Evolutionary conservation across 2,329 filamentous ascomycete genomes (phyloP).

Genomic region (Coccinonectria pachysandricola): DNA sequence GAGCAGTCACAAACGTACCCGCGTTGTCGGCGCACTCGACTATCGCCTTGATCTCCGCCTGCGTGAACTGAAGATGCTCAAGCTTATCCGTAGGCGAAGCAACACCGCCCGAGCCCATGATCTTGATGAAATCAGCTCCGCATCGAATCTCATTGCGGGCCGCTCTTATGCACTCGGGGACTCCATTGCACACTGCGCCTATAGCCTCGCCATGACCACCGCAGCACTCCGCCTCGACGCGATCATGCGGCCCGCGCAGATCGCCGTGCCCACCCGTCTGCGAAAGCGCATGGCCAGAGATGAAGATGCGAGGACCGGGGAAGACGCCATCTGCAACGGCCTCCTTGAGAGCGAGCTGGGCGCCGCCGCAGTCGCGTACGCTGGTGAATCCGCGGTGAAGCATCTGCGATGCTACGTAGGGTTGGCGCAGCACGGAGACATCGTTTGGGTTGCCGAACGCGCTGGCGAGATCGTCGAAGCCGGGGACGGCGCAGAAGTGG

Average conservation of each 20-base stretch:
- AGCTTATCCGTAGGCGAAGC: conserved; percentile 42
- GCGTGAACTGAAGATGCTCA: conserved; percentile 43
- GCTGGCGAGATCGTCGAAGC: conserved; percentile 16
- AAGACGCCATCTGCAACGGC: conserved; percentile 46
- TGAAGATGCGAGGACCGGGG: conserved; percentile 45
- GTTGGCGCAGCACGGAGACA: conserved; percentile 33
- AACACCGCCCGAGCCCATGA: conserved; percentile 49
- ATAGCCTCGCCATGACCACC: conserved; percentile 25
- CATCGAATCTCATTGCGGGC: conserved; percentile 42
- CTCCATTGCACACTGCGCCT: conserved; percentile 41
- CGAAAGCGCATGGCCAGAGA: conserved; percentile 41
- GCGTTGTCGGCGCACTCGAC: conserved; percentile 36
- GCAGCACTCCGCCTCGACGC: conserved; percentile 28
- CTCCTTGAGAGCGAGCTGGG: conserved; percentile 42
- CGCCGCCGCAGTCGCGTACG: conserved; percentile 48
- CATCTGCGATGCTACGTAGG: conserved; percentile 39
- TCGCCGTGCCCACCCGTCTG: conserved; percentile 52
- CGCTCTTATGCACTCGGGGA: conserved; percentile 40
- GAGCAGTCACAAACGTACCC: conserved; percentile 43
- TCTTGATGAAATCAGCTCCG: conserved; percentile 51
- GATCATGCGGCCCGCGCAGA: conserved; percentile 28
- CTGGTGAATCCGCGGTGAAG: conserved; percentile 48
- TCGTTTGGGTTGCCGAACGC: conserved; percentile 20
- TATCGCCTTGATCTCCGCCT: conserved; percentile 44
- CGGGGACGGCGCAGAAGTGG: conserved; percentile 21